These are phyloP conservation scores for Alternaria hordeiaustralica DNA, from an alignment of 2,329 filamentous ascomycete species.

Conservation along the genomic window DNA sequence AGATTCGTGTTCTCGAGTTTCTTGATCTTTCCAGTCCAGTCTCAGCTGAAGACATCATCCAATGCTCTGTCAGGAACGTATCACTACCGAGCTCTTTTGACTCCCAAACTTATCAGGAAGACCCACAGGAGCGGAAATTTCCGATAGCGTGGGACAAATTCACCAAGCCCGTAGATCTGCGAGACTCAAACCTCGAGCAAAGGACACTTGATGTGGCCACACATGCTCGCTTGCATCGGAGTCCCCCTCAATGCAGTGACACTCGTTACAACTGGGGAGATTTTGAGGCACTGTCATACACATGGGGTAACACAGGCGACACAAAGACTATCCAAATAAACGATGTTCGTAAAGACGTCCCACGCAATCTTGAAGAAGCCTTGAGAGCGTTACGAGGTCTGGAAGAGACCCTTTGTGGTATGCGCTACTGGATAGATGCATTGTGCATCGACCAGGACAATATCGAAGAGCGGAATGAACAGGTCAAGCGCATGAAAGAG, in stretches of 20 bases:
- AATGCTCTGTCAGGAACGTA: background rate
- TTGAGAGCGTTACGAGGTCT: background rate
- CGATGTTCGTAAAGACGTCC: accelerated
- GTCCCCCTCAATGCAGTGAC: accelerated
- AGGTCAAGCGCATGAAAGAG: background rate
- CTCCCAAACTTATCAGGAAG: background rate
- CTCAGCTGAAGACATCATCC: background rate
- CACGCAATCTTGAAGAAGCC: background rate
- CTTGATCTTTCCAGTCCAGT: background rate
- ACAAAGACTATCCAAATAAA: accelerated
- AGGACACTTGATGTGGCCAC: background rate
- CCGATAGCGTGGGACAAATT: background rate
- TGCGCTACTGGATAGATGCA: background rate
- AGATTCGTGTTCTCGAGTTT: background rate
- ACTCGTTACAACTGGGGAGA: background rate
- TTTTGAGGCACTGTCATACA: background rate
- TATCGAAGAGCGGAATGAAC: background rate
- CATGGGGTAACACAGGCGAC: background rate
- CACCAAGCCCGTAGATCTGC: background rate
- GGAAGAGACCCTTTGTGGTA: background rate
- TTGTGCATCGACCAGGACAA: background rate
- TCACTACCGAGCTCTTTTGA: background rate
- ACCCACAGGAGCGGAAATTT: background rate
- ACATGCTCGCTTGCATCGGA: background rate
- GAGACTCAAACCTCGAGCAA: background rate